Evolutionary conservation across 192 early-diverging fungal species (phyloP), one percentile per base, ranked within the genome.

Genomic region (Gonapodya prolifera): DNA sequence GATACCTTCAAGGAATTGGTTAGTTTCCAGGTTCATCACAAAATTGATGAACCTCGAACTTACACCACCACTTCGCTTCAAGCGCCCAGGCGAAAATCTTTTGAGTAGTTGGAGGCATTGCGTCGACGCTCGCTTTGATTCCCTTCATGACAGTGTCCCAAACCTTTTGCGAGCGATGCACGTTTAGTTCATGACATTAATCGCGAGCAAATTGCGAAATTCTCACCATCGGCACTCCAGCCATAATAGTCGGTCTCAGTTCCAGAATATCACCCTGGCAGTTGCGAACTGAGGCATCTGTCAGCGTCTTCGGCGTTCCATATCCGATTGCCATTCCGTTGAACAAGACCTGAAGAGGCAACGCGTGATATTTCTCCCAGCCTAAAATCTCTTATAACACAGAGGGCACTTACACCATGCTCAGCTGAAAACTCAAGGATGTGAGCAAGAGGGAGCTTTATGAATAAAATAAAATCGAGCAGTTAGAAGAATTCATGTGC

Each of bases 91-190:
- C 76, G 82, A 99, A 97, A 29, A 97, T 78, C 74, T 79, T 84
- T 73, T 91, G 92, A 23, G 80, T 79, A 2, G 83, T 75, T 69
- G 91, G 87, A 0, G 85, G 83, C 1, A 82, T 78, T 23, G 80
- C 81, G 69, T 79, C 80, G 70, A 94, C 77, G 77, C 93, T 93
- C 34, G 85, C 82, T 78, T 91, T 8, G 45, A 97, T 88, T 69
- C 89, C 91, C 79, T 96, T 95, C 28, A 94, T 88, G 78, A 99
- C 94, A 1, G 90, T 84, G 79, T 93, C 91, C 93, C 93, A 94
- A 28, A 94, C 93, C 77, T 90, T 90, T 36, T 92, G 93, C 18
- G 92, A 91, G 81, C 92, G 91, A 69, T 88, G 87, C 91, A 94
- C 87, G 34, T 93, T 79, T 0, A 94, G 84, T 75, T 85, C 86